Evolutionary conservation across 768 basidiomycete species (phyloP), one percentile per base, ranked within the genome.

Genomic region (Boletus huronensis): DNA sequence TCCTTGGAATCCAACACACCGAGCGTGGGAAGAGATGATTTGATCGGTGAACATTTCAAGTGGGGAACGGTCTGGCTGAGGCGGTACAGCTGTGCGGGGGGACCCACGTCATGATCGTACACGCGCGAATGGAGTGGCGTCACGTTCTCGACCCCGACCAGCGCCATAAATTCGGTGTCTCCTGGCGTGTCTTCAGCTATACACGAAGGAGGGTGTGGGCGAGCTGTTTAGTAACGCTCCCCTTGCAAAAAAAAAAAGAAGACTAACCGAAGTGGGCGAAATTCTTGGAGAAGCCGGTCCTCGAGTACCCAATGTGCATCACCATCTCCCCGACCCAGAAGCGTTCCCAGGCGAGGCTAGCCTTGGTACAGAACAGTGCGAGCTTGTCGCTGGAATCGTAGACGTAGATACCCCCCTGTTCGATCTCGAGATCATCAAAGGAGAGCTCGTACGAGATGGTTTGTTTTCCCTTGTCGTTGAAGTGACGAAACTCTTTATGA

Each of bases 311-410:
- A 11, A 85, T 62, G 26, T 63, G 72, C 59, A 74, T 76, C 4
- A 77, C 79, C 69, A 85, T 85, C 60, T 85, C 81, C 21, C 80
- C 82, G 10, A 84, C 81, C 60, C 79, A 81, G 69, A 80, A 85
- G 34, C 77, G 75, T 59, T 85, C 83, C 64, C 79, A 36, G 1
- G 83, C 82, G 2, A 71, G 62, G 48, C 82, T 82, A 6, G 69
- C 67, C 55, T 75, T 77, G n/a, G 80, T 80, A 58, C 85, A 84
- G 54, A 79, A 75, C 60, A 85, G 80, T 74, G 76, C 77, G 31
- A 85, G 62, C 36, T 76, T 59, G 1, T 64, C 55, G 35, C 82
- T 82, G 66, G 80, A 82, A 64, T 85, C 84, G 17, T 85, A 71
- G 21, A 85, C 75, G 65, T 82, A 85, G 1, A 82, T 81, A 32